Evolutionary conservation across 176 grass and related monocot species (phyloP).

Genomic region (Avena insularis): DNA sequence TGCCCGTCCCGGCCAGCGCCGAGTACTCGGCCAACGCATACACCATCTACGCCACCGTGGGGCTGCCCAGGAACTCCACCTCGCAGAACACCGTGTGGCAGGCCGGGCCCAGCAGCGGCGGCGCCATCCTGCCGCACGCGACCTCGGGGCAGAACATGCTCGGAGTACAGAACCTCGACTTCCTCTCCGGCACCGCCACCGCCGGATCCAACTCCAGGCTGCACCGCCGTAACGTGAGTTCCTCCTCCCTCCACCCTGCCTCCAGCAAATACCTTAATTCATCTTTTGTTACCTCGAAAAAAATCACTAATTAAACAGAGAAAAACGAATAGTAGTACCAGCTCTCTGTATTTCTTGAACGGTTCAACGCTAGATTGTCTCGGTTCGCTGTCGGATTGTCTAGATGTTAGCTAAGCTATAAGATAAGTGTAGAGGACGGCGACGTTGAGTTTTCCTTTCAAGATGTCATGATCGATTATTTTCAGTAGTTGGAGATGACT

Average conservation of each 20-base stretch:
- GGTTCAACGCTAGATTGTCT: not conserved
- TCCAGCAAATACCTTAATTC: not conserved
- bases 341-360: not conserved
- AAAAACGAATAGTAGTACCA: not conserved
- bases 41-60: conserved; percentile 75
- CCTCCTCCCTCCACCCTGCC: not conserved
- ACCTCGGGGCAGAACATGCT: not conserved
- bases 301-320: not conserved
- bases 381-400: not conserved
- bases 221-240: conserved; percentile 79
- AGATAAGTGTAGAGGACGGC: not conserved
- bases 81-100: conserved; percentile 80
- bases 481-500: conserved; percentile 18
- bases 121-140: not conserved
- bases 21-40: conserved; percentile 62
- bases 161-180: conserved; percentile 41
- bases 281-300: not conserved
- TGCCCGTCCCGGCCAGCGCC: conserved; percentile 37
- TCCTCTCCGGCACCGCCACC: conserved; percentile 54
- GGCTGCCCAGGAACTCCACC: conserved; percentile 53
- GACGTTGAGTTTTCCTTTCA: conserved; percentile 1
- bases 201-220: conserved; percentile 54
- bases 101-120: conserved; percentile 31
- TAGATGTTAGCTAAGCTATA: conserved; percentile 18
- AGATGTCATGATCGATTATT: not conserved